Evolutionary conservation across 495 filamentous ascomycete species (phyloP), one percentile per base, ranked within the genome.

Genomic region (Letharia columbiana): DNA sequence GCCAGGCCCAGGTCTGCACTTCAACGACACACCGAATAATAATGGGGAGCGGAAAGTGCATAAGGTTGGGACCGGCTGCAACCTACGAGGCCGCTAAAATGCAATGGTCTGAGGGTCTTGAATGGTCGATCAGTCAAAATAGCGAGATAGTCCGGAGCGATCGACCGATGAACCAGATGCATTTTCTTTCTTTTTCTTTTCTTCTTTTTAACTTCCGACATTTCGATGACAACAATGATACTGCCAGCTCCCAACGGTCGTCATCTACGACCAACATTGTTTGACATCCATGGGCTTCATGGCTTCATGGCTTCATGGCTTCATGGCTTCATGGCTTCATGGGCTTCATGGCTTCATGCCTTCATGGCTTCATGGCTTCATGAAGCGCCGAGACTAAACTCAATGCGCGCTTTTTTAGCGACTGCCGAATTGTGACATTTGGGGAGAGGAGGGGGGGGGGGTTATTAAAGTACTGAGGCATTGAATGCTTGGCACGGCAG

Each of bases 1-100:
- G 41, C 37, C 37, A 39, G 37, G 12, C 11, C 40, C 10, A 42
- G 33, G 33, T 37, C 31, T 37, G 6, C 31, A 37, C 0, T 37
- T n/a, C 1, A 18, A 37, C 17, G 33, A 3, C 2, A 50, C 2
- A 37, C 5, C 2, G 17, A 33, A 35, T 17, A 57, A 57, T 57
- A 57, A 57, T 57, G 54, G 54, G 54, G 54, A 57, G 33, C 33
- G 54, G 54, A 57, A 37, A 37, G 15, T 57, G 54, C 54, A 57
- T 57, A 57, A 57, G 54, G 54, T 57, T 57, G 54, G 54, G 33
- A 57, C 54, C 54, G 54, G 33, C 28, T 57, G 31, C 12, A 33
- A 37, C 4, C 54, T 57, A 37, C 17, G 33, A 57, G 54, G 33
- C 31, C 54, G 54, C 54, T 57, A 57, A 37, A 0, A 57, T 3